Percentiles rank a stretch among this genome's conserved stretches.
Evolutionary conservation across 441 rosid species (phyloP).

Genomic region (Croton laevigatus): DNA sequence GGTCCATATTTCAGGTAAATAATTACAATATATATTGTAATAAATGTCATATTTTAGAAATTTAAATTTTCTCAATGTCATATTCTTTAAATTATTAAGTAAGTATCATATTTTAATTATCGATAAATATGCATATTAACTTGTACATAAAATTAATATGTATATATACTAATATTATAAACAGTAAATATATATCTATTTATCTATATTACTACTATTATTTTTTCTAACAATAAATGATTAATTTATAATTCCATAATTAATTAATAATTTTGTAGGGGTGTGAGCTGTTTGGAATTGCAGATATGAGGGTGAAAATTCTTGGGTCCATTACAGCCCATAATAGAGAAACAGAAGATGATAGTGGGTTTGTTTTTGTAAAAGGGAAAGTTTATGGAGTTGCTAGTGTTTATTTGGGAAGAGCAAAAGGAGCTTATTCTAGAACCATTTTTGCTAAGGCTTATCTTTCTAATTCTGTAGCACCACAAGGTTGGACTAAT

Average conservation of each 20-base stretch:
- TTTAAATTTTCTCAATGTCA: too few species aligned
- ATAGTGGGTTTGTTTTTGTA: slow-evolving; percentile 70
- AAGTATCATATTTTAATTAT: too few species aligned
- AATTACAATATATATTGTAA: neutral
- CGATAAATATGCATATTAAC: too few species aligned
- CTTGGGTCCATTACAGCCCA: slow-evolving; percentile 86
- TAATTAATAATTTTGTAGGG: slow-evolving; percentile 33
- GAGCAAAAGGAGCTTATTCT: slow-evolving; percentile 79
- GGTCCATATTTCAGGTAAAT: slow-evolving; percentile 59
- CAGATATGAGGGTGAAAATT: slow-evolving; percentile 69
- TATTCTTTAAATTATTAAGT: too few species aligned
- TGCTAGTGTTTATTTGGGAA: slow-evolving; percentile 59
- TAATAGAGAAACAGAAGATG: slow-evolving; percentile 44
- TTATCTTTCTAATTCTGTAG: slow-evolving; percentile 72
- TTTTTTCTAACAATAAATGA: too few species aligned
- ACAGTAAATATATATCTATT: too few species aligned
- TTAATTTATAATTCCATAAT: too few species aligned
- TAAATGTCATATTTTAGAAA: too few species aligned
- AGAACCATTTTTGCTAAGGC: slow-evolving; percentile 59
- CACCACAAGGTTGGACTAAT: slow-evolving; percentile 73
- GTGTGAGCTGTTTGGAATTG: slow-evolving; percentile 76
- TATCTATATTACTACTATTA: too few species aligned
- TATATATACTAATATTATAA: too few species aligned
- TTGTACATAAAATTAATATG: too few species aligned
- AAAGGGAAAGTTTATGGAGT: slow-evolving; percentile 75